A percentile compares a stretch with the other conserved stretches of the same genome.
These are phyloP conservation scores for Phytophthora europaea DNA, from an alignment of 352 stramenopile genomes.

Conservation along the genomic window DNA sequence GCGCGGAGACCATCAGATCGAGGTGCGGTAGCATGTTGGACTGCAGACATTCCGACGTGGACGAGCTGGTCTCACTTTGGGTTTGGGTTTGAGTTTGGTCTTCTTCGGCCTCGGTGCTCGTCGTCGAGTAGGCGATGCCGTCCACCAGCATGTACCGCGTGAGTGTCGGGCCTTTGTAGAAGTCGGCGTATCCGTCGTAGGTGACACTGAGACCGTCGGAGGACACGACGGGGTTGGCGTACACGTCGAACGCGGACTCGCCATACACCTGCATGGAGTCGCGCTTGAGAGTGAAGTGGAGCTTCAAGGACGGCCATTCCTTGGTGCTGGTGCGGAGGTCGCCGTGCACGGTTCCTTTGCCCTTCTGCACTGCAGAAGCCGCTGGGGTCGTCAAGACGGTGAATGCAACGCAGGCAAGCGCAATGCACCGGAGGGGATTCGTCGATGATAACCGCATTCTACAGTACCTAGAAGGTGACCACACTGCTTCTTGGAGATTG, in stretches of 20 bases:
- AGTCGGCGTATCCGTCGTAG: conserved; percentile 48
- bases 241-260: conserved; percentile 43
- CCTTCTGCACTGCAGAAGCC: conserved; percentile 6
- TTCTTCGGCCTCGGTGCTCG: conserved; percentile 10
- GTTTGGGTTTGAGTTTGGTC: conserved; percentile 8
- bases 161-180: conserved; percentile 30
- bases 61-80: conserved; percentile 1
- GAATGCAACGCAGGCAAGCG: conserved; percentile 6
- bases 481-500: background rate
- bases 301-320: conserved; percentile 47
- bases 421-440: conserved; percentile 6
- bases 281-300: conserved; percentile 56
- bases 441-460: conserved; percentile 5
- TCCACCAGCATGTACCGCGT: conserved; percentile 47
- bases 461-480: background rate
- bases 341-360: conserved; percentile 28
- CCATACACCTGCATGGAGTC: conserved; percentile 47
- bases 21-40: conserved; percentile 36
- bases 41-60: conserved; percentile 35
- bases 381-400: conserved; percentile 7
- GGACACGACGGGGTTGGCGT: conserved; percentile 46
- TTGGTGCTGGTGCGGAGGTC: conserved; percentile 32
- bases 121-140: conserved; percentile 45
- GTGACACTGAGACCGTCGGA: conserved; percentile 32
- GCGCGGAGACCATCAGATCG: conserved; percentile 32